These are phyloP conservation scores for Globisporangium polare DNA, from an alignment of 352 stramenopile genomes.

Conservation along the genomic window DNA sequence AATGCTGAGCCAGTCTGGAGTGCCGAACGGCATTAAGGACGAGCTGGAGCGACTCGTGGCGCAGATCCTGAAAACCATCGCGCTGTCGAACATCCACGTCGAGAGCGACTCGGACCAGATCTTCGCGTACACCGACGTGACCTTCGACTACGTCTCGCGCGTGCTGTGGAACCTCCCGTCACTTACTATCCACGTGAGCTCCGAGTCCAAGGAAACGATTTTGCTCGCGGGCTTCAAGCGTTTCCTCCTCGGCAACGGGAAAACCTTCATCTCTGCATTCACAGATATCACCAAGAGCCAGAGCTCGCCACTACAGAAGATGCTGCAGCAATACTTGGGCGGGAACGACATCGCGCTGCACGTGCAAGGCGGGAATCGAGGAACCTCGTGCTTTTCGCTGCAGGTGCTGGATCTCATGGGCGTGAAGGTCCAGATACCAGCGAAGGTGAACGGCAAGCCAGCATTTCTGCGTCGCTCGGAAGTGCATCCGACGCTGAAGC, in stretches of 20 bases:
- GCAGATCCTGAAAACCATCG: conserved; percentile 73
- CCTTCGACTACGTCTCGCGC: conserved; percentile 56
- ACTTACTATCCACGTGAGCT: conserved; percentile 52
- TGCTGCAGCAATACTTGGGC: conserved; percentile 67
- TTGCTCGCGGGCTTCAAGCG: conserved; percentile 63
- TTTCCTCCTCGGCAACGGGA: conserved; percentile 59
- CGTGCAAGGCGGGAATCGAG: conserved; percentile 44
- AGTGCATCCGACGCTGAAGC: conserved; percentile 59
- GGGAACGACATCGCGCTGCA: conserved; percentile 61
- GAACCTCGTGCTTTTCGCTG: conserved; percentile 58
- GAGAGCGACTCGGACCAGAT: conserved; percentile 53
- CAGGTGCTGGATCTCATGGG: conserved; percentile 64
- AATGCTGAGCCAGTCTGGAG: neutral
- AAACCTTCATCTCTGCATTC: conserved; percentile 81
- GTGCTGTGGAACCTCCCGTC: conserved; percentile 78
- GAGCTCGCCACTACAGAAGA: conserved; percentile 54
- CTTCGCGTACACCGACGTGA: conserved; percentile 79
- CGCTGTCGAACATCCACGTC: conserved; percentile 64
- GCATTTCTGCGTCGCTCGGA: conserved; percentile 60
- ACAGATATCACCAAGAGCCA: conserved; percentile 63
- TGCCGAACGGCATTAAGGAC: conserved; percentile 37
- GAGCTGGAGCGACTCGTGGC: conserved; percentile 53
- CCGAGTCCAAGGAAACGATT: conserved; percentile 33
- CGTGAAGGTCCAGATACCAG: conserved; percentile 53
- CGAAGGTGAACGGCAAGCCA: conserved; percentile 69